Evolutionary conservation across 1,139 yeast genomes (phyloP).

Genomic region (Zygoascus meyerae): DNA sequence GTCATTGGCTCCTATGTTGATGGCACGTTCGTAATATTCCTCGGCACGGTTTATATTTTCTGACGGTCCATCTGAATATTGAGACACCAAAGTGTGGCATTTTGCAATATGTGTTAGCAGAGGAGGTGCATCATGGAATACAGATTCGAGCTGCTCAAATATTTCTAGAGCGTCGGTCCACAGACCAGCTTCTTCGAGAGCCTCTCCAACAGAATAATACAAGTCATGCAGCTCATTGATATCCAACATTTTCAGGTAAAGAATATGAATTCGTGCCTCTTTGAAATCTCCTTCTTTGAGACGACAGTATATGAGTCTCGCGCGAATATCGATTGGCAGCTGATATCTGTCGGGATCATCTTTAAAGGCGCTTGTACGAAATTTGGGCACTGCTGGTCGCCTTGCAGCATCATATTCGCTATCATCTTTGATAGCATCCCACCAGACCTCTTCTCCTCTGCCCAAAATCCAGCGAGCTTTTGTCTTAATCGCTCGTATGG

Average conservation of each 20-base stretch:
- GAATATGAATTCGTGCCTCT: conserved; percentile 49
- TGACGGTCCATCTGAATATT: conserved; percentile 23
- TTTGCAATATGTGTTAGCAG: conserved; percentile 51
- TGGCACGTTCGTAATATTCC: conserved; percentile 45
- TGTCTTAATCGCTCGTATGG: conserved; percentile 58
- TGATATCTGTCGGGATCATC: conserved; percentile 27
- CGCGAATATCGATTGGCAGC: conserved; percentile 81
- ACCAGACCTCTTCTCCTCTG: conserved; percentile 65
- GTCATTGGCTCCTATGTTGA: conserved; percentile 46
- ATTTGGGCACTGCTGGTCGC: conserved; percentile 31
- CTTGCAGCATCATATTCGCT: conserved; percentile 70
- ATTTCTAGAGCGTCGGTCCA: conserved; percentile 68
- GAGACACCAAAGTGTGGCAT: conserved; percentile 52
- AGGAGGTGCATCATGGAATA: conserved; percentile 19
- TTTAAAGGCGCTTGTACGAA: conserved; percentile 15
- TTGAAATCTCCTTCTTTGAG: conserved; percentile 55
- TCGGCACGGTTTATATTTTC: conserved; percentile 69
- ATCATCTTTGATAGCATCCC: conserved; percentile 76
- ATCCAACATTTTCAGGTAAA: conserved; percentile 50
- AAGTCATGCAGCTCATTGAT: conserved; percentile 66
- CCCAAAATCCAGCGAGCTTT: conserved; percentile 81
- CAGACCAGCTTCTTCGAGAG: conserved; percentile 60
- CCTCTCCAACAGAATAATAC: conserved; percentile 68
- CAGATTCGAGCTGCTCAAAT: conserved; percentile 33
- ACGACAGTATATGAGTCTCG: conserved; percentile 70